These are phyloP conservation scores for Juncus effusus DNA, from an alignment of 176 grass and related monocot species.

Conservation along the genomic window DNA sequence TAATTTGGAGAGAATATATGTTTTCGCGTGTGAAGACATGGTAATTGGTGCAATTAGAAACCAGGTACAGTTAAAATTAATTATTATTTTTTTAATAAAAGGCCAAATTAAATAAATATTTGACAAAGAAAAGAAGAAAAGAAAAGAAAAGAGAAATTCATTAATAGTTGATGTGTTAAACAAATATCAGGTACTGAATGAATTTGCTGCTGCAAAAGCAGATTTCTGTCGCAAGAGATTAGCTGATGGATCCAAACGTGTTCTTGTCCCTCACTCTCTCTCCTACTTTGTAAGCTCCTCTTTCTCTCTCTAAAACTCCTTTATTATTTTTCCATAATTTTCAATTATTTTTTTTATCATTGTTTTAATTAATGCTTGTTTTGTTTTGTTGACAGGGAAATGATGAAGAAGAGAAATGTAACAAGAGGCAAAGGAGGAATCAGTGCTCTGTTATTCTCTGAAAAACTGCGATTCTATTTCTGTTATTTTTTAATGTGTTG, in stretches of 20 bases:
- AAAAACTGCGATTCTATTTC: background rate
- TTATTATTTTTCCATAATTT: background rate
- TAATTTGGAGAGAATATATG: conserved; percentile 70
- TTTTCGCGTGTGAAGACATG: conserved; percentile 75
- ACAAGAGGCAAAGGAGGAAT: conserved; percentile 17
- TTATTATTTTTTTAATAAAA: background rate
- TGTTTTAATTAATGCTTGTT: background rate
- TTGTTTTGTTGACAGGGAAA: background rate
- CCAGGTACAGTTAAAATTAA: conserved; percentile 43
- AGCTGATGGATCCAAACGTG: conserved; percentile 78
- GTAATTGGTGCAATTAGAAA: conserved; percentile 80
- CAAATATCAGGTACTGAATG: conserved; percentile 60
- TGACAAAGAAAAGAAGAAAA: background rate
- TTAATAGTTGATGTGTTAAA: background rate
- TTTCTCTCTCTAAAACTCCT: background rate
- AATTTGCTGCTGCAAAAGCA: conserved; percentile 40
- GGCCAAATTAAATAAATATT: background rate
- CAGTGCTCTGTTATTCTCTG: conserved; percentile 9
- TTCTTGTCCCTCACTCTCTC: conserved; percentile 59
- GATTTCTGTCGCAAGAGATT: conserved; percentile 56
- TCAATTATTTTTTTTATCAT: background rate
- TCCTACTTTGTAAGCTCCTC: conserved; percentile 16
- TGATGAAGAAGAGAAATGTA: conserved; percentile 11
- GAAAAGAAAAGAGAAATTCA: background rate
- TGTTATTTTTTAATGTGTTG: background rate